Conservation (phyloP, 169 alveolate species). For the Plasmodium gonderi region DNA sequence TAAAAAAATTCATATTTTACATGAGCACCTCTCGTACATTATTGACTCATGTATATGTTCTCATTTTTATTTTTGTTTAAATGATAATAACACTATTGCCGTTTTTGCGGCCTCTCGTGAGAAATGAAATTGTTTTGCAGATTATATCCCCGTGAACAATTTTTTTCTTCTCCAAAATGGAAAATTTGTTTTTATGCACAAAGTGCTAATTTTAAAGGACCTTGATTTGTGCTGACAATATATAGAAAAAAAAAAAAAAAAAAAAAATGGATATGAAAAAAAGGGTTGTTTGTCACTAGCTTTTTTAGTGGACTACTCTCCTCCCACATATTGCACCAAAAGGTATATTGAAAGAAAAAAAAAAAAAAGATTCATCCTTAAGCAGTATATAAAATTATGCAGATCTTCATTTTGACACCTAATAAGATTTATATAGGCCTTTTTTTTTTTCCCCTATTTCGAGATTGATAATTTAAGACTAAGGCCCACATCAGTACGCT, state of each 20-base stretch:
- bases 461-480: too few species aligned
- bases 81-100: conserved; percentile 56
- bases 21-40: conserved; percentile 52
- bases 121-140: not conserved
- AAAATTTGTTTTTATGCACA: not conserved
- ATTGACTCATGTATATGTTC: conserved; percentile 60
- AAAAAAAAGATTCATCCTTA: too few species aligned
- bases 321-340: not conserved
- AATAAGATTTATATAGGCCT: not conserved
- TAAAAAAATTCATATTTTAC: conserved; percentile 48
- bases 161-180: not conserved
- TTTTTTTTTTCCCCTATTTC: not conserved
- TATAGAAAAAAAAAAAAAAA: not conserved
- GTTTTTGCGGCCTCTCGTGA: conserved; percentile 16
- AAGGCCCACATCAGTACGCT: not conserved
- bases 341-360: too few species aligned
- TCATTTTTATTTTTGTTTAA: conserved; percentile 46
- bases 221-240: not conserved
- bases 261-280: not conserved
- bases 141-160: not conserved
- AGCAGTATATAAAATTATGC: too few species aligned
- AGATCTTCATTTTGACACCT: not conserved
- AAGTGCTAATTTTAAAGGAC: not conserved
- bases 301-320: not conserved
- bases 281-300: not conserved